Percentiles rank a stretch among this genome's conserved stretches.
Evolutionary conservation across 169 alveolate species (phyloP).

Genomic region (Plasmodium gallinaceum): DNA sequence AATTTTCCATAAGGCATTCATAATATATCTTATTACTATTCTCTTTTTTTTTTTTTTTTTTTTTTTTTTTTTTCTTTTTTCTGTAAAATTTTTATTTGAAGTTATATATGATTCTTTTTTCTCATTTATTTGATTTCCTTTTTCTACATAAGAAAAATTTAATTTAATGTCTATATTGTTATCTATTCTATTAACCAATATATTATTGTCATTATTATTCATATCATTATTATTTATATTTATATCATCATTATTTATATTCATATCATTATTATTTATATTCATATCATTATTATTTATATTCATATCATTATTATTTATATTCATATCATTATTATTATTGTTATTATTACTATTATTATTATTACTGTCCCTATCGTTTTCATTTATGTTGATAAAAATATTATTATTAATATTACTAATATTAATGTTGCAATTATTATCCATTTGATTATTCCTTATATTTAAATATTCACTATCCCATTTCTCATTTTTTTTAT

Average conservation of each 20-base stretch:
- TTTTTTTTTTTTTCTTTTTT: conserved; percentile 1
- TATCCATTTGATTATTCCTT: background rate
- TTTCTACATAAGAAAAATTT: background rate
- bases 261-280: background rate
- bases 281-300: background rate
- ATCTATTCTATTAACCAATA: background rate
- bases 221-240: background rate
- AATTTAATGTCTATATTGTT: too few relatives aligned
- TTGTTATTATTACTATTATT: background rate
- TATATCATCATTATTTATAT: background rate
- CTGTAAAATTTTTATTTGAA: background rate
- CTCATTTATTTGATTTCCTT: background rate
- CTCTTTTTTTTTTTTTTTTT: background rate
- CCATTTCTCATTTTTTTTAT: background rate
- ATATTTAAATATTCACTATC: background rate
- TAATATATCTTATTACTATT: background rate
- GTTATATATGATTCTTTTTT: background rate
- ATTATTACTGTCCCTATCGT: background rate
- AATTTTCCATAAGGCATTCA: conserved; percentile 5
- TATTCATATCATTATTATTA: background rate
- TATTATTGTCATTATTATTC: background rate
- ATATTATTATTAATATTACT: background rate
- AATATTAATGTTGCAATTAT: background rate
- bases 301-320: background rate
- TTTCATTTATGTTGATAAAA: too few relatives aligned